Evolutionary conservation across 139 green algal genomes (phyloP).

Genomic region (Coccomyxa sp.): DNA sequence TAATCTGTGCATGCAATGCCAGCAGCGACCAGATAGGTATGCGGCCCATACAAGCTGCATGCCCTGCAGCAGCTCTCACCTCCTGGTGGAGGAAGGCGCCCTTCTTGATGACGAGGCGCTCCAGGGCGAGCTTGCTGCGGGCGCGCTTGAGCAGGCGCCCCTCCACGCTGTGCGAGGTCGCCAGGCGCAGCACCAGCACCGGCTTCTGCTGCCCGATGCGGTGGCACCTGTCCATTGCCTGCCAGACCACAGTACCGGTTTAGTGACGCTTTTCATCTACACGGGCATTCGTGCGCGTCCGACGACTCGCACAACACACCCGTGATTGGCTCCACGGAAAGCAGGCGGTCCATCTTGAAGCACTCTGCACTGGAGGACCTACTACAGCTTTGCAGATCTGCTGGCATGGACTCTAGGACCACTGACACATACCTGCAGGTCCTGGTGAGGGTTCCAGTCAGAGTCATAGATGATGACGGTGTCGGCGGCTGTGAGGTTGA

Average conservation of each 20-base stretch:
- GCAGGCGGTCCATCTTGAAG: too few species aligned
- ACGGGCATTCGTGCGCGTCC: too few species aligned
- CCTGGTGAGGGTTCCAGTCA: constrained; percentile 94
- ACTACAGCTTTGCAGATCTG: too few species aligned
- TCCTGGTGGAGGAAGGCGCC: constrained; percentile 82
- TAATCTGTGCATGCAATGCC: not conserved
- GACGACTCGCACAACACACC: too few species aligned
- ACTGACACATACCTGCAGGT: constrained; percentile 86
- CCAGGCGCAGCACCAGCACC: constrained; percentile 93
- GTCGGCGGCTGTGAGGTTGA: constrained; percentile 90
- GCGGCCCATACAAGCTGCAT: not conserved
- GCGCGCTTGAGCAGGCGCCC: constrained; percentile 87
- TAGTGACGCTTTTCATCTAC: too few species aligned
- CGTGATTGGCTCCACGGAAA: too few species aligned
- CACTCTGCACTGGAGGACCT: too few species aligned
- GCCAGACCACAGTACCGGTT: too few species aligned
- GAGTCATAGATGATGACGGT: constrained; percentile 95
- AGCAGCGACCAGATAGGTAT: not conserved
- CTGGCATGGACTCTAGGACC: too few species aligned
- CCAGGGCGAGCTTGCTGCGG: constrained; percentile 31
- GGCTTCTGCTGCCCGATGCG: constrained; percentile 95
- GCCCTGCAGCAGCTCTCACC: not conserved
- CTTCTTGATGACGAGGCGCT: constrained; percentile 85
- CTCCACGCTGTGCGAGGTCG: constrained; percentile 91
- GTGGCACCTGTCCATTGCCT: constrained; percentile 99